Conservation (phyloP, 2,329 filamentous ascomycete genomes). For the Aspergillus sp. region DNA sequence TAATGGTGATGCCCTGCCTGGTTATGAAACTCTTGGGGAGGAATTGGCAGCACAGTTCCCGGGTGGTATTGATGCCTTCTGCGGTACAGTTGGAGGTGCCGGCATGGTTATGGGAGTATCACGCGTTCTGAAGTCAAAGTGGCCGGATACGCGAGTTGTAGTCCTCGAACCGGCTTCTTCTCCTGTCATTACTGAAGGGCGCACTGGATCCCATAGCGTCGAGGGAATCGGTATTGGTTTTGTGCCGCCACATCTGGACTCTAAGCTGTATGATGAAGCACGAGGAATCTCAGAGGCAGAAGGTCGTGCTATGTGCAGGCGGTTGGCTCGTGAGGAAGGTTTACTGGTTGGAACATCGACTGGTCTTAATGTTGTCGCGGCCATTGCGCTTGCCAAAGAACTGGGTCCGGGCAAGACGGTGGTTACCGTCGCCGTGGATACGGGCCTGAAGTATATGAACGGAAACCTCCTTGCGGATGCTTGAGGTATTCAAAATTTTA, state of each 20-base stretch:
- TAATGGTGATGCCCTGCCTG: constrained; percentile 15
- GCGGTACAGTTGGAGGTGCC: constrained; percentile 14
- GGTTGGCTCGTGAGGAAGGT: constrained; percentile 85
- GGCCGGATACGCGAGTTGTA: background rate
- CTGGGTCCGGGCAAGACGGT: constrained; percentile 16
- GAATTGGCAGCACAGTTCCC: constrained; percentile 18
- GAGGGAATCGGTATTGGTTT: constrained; percentile 96
- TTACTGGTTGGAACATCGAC: constrained; percentile 66
- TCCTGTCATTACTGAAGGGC: constrained; percentile 13
- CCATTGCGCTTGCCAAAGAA: constrained; percentile 16
- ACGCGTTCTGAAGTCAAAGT: constrained; percentile 7
- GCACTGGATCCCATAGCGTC: constrained; percentile 75
- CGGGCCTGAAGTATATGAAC: constrained; percentile 21
- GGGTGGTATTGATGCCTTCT: constrained; percentile 18
- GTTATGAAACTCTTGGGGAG: constrained; percentile 11
- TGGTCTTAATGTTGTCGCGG: constrained; percentile 21
- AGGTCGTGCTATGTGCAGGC: constrained; percentile 76
- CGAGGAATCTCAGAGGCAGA: constrained; percentile 89
- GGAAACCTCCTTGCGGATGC: constrained; percentile 8
- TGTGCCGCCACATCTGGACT: constrained; percentile 81
- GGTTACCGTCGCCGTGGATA: constrained; percentile 20
- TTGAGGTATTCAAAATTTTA: background rate
- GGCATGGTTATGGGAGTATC: constrained; percentile 19
- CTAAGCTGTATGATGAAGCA: constrained; percentile 76
- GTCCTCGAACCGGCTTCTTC: constrained; percentile 18